phyloP scores from a whole-genome alignment of 805 yeast genomes.

The Zygoascus biomembranicola region DNA sequence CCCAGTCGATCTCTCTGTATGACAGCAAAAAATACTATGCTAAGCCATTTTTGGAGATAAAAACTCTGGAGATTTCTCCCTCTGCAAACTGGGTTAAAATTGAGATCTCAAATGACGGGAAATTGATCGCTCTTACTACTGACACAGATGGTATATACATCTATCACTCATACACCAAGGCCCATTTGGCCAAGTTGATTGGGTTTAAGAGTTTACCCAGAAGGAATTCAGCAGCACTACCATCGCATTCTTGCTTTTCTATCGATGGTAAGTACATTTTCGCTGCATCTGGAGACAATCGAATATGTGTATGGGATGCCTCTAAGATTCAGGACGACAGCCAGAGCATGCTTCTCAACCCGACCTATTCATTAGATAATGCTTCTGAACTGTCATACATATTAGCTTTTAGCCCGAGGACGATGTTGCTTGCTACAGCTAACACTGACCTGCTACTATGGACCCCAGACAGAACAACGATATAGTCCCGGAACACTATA shows the following conservation, averaged over 20 bases:
- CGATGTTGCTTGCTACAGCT: constrained; percentile 56
- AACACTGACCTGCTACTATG: constrained; percentile 44
- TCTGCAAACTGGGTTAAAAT: constrained; percentile 46
- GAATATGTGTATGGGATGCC: constrained; percentile 45
- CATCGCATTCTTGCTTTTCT: constrained; percentile 51
- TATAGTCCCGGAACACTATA: constrained; percentile 3
- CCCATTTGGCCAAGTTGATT: constrained; percentile 35
- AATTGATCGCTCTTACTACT: constrained; percentile 49
- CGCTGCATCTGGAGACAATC: constrained; percentile 52
- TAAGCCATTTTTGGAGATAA: constrained; percentile 44
- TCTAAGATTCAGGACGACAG: constrained; percentile 10
- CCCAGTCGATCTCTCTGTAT: constrained; percentile 47
- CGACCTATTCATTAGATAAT: constrained; percentile 5
- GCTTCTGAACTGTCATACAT: constrained; percentile 33
- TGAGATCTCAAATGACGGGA: constrained; percentile 76
- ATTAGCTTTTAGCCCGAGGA: constrained; percentile 52
- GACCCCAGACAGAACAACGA: constrained; percentile 22
- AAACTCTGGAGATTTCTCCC: constrained; percentile 30
- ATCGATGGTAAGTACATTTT: constrained; percentile 60
- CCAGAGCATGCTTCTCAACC: constrained; percentile 18
- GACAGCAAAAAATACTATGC: constrained; percentile 51
- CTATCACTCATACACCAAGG: constrained; percentile 64
- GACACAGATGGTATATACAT: constrained; percentile 52
- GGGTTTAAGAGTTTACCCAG: constrained; percentile 43
- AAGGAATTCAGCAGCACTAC: constrained; percentile 34